Conservation (phyloP, 805 yeast species). For the Candida xiaguanensis region DNA sequence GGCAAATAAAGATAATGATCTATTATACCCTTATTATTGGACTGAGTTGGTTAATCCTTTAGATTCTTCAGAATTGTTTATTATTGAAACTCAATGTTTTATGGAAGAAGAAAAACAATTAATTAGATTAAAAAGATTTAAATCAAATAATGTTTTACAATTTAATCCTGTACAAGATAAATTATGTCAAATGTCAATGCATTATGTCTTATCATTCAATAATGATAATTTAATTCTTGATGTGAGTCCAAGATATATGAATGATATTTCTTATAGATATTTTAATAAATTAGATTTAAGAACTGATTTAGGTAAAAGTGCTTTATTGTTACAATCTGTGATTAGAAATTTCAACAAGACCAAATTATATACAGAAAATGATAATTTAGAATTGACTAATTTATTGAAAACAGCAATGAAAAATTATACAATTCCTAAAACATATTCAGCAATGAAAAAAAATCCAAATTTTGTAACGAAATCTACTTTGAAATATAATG, state of each 20-base stretch:
- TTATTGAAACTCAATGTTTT: constrained; percentile 27
- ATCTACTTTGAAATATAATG: constrained; percentile 24
- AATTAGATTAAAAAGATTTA: constrained; percentile 17
- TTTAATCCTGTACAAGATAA: constrained; percentile 20
- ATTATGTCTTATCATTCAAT: constrained; percentile 22
- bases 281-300: constrained; percentile 25
- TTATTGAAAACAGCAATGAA: constrained; percentile 20
- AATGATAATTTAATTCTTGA: constrained; percentile 19
- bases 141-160: constrained; percentile 9
- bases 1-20: constrained; percentile 26
- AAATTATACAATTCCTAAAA: constrained; percentile 22
- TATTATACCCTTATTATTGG: constrained; percentile 35
- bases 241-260: constrained; percentile 30
- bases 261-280: constrained; percentile 26
- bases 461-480: constrained; percentile 24
- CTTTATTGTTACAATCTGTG: constrained; percentile 22
- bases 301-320: constrained; percentile 22
- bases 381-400: constrained; percentile 17
- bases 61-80: constrained; percentile 19
- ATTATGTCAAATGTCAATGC: constrained; percentile 28
- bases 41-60: constrained; percentile 32
- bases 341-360: constrained; percentile 17
- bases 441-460: constrained; percentile 22
- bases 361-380: constrained; percentile 4
- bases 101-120: constrained; percentile 23